Base-by-base conservation (phyloP, 495 filamentous ascomycete species). In the Penicillium roqueforti region DNA sequence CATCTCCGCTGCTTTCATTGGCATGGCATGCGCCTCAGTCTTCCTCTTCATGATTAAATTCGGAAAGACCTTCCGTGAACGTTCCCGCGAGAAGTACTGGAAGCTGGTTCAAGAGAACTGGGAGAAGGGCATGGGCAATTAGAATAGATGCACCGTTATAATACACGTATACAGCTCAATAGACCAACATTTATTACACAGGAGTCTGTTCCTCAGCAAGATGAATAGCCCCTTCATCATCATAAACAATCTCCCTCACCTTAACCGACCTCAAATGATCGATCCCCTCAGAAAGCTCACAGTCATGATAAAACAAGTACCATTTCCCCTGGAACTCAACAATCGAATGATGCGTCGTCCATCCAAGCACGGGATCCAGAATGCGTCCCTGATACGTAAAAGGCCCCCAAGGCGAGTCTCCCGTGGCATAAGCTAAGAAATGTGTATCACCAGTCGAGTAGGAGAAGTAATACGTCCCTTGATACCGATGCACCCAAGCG, bases 331-430 rank as follows among this genome's bases (percentile, higher is more conserved):
- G 58, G 60, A 83, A 87, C 75, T 89, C 85, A 25, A 81, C 83
- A 59, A 90, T 84, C n/a, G 81, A 85, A 69, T 88, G 86, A 72
- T 89, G 86, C 51, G 87, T 90, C 41, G 87, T 90, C 87, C 87
- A 90, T 5, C 87, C 86, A 3, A 85, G 60, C 54, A 89, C 87
- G 2, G 86, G 87, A 74, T 90, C 85, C 47, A 90, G 66, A 54
- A 90, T 85, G 34, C 81, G 68, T 2, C 86, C 86, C 6, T 74
- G 77, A 51, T 88, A 90, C 14, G 78, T 84, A 59, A 89, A 90
- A 13, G 86, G 87, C 2, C 87, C 87, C 20, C 80, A 67, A 7
- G 86, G 85, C 57, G 65, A 80, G 5, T 75, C 66, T 3, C 85
- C 80, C 23, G 71, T 76, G 4, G 83, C 86, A 68, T 88, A 88